A percentile compares a stretch with the other conserved stretches of the same genome.
phyloP scores from a whole-genome alignment of 257 asterid genomes.

The Nicotiana attenuata region DNA sequence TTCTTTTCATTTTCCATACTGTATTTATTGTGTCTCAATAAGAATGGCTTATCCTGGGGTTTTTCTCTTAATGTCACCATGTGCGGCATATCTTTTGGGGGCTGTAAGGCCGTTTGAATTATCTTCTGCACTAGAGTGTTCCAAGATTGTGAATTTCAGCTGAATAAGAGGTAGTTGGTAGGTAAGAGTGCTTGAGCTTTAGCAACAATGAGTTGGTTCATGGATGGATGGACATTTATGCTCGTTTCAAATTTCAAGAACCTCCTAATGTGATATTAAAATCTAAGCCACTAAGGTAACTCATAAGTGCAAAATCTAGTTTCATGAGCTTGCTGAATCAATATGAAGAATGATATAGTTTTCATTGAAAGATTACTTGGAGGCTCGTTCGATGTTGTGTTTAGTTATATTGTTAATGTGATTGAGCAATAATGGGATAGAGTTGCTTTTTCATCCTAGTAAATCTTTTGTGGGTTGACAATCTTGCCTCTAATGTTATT shows the following conservation, averaged over 20 bases:
- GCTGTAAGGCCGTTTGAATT: not conserved
- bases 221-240: not conserved
- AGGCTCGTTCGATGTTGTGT: not conserved
- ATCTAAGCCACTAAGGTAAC: not conserved
- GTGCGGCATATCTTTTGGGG: not conserved
- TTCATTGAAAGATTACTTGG: not conserved
- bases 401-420: not conserved
- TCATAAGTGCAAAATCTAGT: not conserved
- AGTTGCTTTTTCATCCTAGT: not conserved
- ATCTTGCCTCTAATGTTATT: not conserved
- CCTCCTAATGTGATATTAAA: not conserved
- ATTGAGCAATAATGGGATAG: not conserved
- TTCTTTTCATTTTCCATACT: not conserved
- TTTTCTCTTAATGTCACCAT: not conserved
- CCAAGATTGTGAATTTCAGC: not conserved
- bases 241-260: not conserved
- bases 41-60: not conserved
- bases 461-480: not conserved
- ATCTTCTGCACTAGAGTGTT: not conserved
- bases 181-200: not conserved
- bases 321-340: not conserved
- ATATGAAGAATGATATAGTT: not conserved
- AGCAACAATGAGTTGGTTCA: not conserved
- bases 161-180: not conserved
- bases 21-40: not conserved